These are phyloP conservation scores for Hordeum marinum DNA, from an alignment of 176 grass and related monocot genomes.

Conservation along the genomic window DNA sequence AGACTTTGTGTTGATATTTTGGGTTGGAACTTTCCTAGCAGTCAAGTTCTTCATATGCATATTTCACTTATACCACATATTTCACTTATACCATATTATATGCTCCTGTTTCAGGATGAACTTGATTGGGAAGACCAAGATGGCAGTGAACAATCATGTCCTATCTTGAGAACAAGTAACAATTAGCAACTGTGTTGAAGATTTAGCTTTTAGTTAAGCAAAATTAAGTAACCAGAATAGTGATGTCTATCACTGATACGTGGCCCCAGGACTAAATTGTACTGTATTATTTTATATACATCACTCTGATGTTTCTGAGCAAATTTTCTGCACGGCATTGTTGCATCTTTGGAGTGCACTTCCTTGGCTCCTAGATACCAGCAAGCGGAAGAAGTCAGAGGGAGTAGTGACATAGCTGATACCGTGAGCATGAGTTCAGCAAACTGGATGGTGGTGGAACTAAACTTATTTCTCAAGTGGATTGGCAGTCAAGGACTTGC, in stretches of 20 bases:
- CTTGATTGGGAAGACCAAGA: neutral
- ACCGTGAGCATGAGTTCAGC: neutral
- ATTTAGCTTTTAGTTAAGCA: neutral
- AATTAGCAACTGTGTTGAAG: neutral
- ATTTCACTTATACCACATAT: neutral
- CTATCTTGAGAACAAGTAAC: neutral
- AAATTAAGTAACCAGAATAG: neutral
- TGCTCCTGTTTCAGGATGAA: neutral
- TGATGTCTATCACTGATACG: neutral
- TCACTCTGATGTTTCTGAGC: neutral
- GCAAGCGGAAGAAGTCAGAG: neutral
- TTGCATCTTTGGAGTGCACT: neutral
- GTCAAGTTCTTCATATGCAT: neutral
- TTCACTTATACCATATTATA: neutral
- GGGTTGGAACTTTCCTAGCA: neutral
- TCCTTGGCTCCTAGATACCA: neutral
- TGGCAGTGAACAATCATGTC: neutral
- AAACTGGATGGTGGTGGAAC: neutral
- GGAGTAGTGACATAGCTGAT: neutral
- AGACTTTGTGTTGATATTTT: neutral
- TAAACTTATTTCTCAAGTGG: neutral
- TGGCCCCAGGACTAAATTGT: neutral
- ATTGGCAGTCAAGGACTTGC: neutral
- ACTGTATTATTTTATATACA: neutral
- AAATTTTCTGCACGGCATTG: neutral